Base-by-base conservation (phyloP, 768 basidiomycete genomes). In the Russula lepida region DNA sequence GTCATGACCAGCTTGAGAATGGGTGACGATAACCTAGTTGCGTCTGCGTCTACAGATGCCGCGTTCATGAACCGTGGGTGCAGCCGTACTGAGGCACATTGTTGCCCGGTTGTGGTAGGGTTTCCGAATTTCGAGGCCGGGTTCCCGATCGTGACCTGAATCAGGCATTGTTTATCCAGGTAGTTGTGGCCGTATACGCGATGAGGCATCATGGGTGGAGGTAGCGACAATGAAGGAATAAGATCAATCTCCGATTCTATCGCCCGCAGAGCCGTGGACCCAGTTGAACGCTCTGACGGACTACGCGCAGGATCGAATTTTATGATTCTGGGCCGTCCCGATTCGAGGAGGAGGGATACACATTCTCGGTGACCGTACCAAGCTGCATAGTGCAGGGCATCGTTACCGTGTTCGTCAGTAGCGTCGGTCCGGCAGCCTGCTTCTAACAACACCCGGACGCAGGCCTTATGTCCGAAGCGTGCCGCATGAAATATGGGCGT, bases 131-230 rank as follows among this genome's bases (percentile, higher is more conserved):
- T 72, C 7, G 83, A 79, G 57, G 81, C 79, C 1, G 74, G 73
- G 63, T 84, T 82, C 2, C 92, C 93, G 47, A 98, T 83, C 0
- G 88, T 84, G 48, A 99, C 79, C 68, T 95, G 90, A 6, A 98
- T 84, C 35, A 98, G 78, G 68, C 84, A 84, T 52, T 85, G 85
- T 68, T 84, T 86, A 73, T 95, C 92, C 54, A 99, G 80, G 73
- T 90, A 93, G 69, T 92, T 95, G 75, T 99, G 95, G 7, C 95
- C 95, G 71, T 99, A 99, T 33, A 95, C 89, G 56, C 93, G 85
- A 71, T 98, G 92, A 30, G 97, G 94, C 83, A 99, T 95, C 71
- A 98, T 98, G 2, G 97, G 97, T 1, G 97, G 97, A 2, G 97
- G 97, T 19, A 99, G 80, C 21, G 89, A 92, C n/a, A 99, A 78